Evolutionary conservation across 495 filamentous ascomycete species (phyloP).

Genomic region (Neurospora sp.): DNA sequence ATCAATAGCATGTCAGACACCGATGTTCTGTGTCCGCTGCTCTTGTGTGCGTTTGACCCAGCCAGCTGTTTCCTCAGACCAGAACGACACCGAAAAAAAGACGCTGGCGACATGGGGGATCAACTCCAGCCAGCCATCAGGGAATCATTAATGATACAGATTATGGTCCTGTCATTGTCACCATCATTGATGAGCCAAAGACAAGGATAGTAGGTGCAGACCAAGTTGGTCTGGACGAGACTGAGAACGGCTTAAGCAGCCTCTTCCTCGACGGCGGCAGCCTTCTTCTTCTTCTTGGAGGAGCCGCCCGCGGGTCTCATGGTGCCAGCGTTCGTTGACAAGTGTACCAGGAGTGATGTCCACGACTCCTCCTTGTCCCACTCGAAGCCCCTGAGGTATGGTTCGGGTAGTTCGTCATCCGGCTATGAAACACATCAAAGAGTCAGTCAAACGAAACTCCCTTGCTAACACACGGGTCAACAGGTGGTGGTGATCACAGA

Average conservation of each 20-base stretch:
- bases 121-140: background rate
- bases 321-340: conserved; percentile 56
- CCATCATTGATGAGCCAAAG: background rate
- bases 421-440: conserved; percentile 39
- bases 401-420: conserved; percentile 76
- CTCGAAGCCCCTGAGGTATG: conserved; percentile 85
- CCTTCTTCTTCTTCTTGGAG: conserved; percentile 62
- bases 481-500: background rate
- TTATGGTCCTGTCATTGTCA: background rate
- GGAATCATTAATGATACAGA: background rate
- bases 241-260: background rate
- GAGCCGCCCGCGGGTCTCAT: conserved; percentile 23
- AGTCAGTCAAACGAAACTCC: background rate
- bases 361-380: conserved; percentile 83
- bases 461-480: background rate
- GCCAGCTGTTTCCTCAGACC: background rate
- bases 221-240: background rate
- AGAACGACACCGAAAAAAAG: background rate
- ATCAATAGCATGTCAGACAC: background rate
- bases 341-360: conserved; percentile 67
- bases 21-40: background rate
- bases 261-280: conserved; percentile 28
- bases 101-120: background rate
- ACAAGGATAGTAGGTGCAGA: background rate
- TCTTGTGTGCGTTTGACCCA: background rate